Evolutionary conservation across 148 eudicot genomes (phyloP).

Genomic region (Vaccinium myrtillus): DNA sequence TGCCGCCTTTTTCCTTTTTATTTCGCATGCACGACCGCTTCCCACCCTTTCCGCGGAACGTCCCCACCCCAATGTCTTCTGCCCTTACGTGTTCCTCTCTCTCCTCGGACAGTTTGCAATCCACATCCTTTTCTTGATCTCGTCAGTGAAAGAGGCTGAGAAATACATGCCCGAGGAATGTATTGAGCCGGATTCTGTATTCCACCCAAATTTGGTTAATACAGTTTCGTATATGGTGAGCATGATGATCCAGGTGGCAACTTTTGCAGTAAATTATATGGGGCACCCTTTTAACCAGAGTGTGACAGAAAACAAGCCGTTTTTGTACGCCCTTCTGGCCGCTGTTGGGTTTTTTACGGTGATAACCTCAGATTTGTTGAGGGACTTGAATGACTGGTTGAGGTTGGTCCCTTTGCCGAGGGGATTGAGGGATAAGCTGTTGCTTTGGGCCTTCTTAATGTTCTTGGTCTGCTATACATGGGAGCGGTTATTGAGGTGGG

Average conservation of each 20-base stretch:
- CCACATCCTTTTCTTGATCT: slow-evolving; percentile 72
- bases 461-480: slow-evolving; percentile 69
- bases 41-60: slow-evolving; percentile 66
- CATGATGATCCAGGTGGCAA: slow-evolving; percentile 96
- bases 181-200: slow-evolving; percentile 85
- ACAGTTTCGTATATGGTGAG: slow-evolving; percentile 92
- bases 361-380: slow-evolving; percentile 72
- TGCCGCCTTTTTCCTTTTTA: slow-evolving; percentile 89
- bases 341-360: slow-evolving; percentile 79
- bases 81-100: slow-evolving; percentile 73
- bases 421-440: slow-evolving; percentile 63
- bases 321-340: slow-evolving; percentile 59
- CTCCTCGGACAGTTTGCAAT: slow-evolving; percentile 82
- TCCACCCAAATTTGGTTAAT: slow-evolving; percentile 88
- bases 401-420: slow-evolving; percentile 78
- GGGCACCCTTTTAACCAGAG: slow-evolving; percentile 98
- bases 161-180: slow-evolving; percentile 98
- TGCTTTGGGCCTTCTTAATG: slow-evolving; percentile 76
- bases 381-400: slow-evolving; percentile 84
- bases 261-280: slow-evolving; percentile 97
- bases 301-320: slow-evolving; percentile 77
- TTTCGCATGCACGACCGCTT: slow-evolving; percentile 89
- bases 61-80: slow-evolving; percentile 89
- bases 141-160: slow-evolving; percentile 85
- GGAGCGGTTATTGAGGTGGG: slow-evolving; percentile 90